A percentile compares a stretch with the other conserved stretches of the same genome.
Evolutionary conservation across 345 rosid genomes (phyloP).

Genomic region (Alliaria petiolata): DNA sequence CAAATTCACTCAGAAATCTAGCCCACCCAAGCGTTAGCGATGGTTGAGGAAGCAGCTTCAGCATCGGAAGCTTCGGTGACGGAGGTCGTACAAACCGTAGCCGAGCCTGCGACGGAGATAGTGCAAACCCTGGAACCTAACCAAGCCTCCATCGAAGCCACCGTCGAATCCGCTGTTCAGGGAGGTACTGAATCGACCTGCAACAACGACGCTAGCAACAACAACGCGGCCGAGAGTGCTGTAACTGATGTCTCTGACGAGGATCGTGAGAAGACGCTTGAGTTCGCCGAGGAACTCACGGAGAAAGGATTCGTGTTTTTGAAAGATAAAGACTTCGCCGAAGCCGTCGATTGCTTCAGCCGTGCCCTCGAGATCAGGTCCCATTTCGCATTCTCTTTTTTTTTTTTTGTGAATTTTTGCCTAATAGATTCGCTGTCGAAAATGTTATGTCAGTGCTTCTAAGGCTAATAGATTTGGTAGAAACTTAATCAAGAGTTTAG

Average conservation of each 20-base stretch:
- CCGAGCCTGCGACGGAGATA: neutral
- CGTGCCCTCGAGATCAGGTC: slow-evolving; percentile 95
- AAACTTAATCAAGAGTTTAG: neutral
- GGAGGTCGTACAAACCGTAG: slow-evolving; percentile 17
- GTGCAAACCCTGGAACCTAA: slow-evolving; percentile 32
- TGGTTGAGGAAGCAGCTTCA: slow-evolving; percentile 47
- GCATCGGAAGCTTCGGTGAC: slow-evolving; percentile 38
- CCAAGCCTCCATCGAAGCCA: slow-evolving; percentile 47
- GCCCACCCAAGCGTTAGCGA: neutral
- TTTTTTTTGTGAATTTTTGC: too few relatives aligned
- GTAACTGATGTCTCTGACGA: slow-evolving; percentile 36
- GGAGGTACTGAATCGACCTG: slow-evolving; percentile 67
- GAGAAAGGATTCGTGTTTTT: slow-evolving; percentile 60
- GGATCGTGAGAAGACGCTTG: slow-evolving; percentile 53
- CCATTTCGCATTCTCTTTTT: too few relatives aligned
- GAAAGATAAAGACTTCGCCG: slow-evolving; percentile 55
- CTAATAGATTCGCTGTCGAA: too few relatives aligned
- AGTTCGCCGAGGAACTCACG: slow-evolving; percentile 57
- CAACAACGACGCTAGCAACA: too few relatives aligned
- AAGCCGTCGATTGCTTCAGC: slow-evolving; percentile 91
- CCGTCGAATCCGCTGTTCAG: slow-evolving; percentile 35
- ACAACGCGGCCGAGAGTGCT: slow-evolving; percentile 46
- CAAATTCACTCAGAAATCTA: neutral
- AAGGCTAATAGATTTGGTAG: neutral
- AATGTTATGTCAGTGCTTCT: neutral